Base-by-base conservation (phyloP, 768 basidiomycete genomes). In the Sarcodon aspratus region DNA sequence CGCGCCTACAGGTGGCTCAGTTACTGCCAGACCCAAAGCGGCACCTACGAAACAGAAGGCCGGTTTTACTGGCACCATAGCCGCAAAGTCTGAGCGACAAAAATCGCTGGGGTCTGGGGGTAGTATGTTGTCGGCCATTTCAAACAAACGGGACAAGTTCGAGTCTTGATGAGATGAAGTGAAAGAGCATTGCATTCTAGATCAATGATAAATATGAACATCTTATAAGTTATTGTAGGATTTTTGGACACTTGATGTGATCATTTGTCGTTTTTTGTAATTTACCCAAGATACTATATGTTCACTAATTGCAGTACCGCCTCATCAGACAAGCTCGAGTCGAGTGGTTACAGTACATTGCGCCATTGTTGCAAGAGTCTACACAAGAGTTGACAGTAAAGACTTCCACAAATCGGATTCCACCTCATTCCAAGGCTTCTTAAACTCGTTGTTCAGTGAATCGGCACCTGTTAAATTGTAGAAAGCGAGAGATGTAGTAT, bases 71-170 rank as follows among this genome's bases (percentile, higher is more conserved):
- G 21, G 21, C 21, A 27, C 47, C 18, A 15, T 38, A 13, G 42
- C 18, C 35, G 31, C 47, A 9, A 53, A 51, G 43, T 12, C 43
- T 17, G n/a, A 21, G n/a, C 15, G 32, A 27, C 44, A 15, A 17
- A 35, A 44, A 44, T 55, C 59, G 17, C 33, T 69, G 48, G 66
- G 63, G 48, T 66, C 66, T 32, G 58, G 60, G 31, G 50, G 63
- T 11, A 78, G 75, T 52, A 48, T 75, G 48, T 57, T 77, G 40
- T 66, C 69, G 10, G 54, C 54, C 0, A 60, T 68, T 38, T 60
- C 67, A 12, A 57, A 54, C 45, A 62, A 65, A 47, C 65, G 57
- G 36, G 53, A 44, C 48, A 67, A 56, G 55, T 69, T 69, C 58
- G 57, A 44, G 21, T 27, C 21, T 5, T 27, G 5, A 27, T 27